Percentiles rank a stretch among this genome's conserved stretches.
Conservation (phyloP, 2,329 filamentous ascomycete genomes). For the Plectosphaerella cucumerina region DNA sequence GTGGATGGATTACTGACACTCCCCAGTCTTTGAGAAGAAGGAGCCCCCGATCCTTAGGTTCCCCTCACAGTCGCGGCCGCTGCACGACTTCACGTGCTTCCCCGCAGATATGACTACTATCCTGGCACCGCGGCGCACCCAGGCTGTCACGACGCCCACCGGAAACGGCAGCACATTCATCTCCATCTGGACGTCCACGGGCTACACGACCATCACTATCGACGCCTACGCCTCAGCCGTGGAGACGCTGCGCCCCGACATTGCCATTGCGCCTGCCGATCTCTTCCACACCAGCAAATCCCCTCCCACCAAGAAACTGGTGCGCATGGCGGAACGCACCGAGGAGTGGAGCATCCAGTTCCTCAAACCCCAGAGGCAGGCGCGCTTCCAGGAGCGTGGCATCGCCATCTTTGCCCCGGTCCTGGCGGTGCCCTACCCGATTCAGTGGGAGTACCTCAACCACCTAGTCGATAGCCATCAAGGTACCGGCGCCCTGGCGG, state of each 20-base stretch:
- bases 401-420: constrained; percentile 60
- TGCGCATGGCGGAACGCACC: constrained; percentile 82
- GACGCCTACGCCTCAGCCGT: constrained; percentile 66
- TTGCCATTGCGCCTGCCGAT: constrained; percentile 76
- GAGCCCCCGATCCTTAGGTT: constrained; percentile 40
- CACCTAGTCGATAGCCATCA: constrained; percentile 56
- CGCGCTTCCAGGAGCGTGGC: constrained; percentile 20
- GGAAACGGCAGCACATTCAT: constrained; percentile 69
- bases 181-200: constrained; percentile 79
- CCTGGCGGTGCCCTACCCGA: constrained; percentile 67
- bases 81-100: constrained; percentile 75
- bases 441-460: constrained; percentile 77
- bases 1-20: neutral
- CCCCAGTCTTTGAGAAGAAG: constrained; percentile 50
- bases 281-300: constrained; percentile 44
- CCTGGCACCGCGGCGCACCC: constrained; percentile 72
- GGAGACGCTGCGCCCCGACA: constrained; percentile 68
- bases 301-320: constrained; percentile 66
- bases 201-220: constrained; percentile 68
- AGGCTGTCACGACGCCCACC: constrained; percentile 67
- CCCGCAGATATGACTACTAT: constrained; percentile 63
- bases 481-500: constrained; percentile 52
- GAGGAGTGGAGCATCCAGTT: constrained; percentile 76
- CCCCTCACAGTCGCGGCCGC: constrained; percentile 42
- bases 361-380: constrained; percentile 35